Percentiles rank a stretch among this genome's conserved stretches.
phyloP scores from a whole-genome alignment of 192 early-diverging fungal genomes.

The Entomortierella chlamydospora region DNA sequence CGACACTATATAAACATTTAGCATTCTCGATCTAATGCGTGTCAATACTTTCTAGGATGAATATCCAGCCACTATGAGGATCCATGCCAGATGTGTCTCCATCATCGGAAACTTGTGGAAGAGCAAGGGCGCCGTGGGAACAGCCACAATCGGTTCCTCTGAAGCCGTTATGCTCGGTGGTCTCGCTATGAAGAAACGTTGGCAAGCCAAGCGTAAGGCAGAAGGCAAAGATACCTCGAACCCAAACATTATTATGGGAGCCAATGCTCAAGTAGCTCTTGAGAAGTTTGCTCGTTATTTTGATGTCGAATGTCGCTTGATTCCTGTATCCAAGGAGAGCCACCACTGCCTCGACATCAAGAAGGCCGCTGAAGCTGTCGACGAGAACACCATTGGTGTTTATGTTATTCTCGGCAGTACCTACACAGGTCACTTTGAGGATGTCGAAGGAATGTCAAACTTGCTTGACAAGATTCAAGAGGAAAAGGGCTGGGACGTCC shows the following conservation, averaged over 20 bases:
- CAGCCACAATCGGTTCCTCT: slow-evolving; percentile 80
- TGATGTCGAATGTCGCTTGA: slow-evolving; percentile 78
- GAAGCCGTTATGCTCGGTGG: slow-evolving; percentile 84
- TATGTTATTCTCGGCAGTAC: slow-evolving; percentile 77
- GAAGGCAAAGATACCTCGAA: slow-evolving; percentile 68
- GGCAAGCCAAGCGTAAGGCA: slow-evolving; percentile 69
- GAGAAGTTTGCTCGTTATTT: slow-evolving; percentile 70
- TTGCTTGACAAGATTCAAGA: slow-evolving; percentile 70
- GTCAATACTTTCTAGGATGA: slow-evolving; percentile 58
- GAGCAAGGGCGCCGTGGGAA: slow-evolving; percentile 68
- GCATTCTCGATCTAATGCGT: no score
- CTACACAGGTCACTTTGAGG: slow-evolving; percentile 89
- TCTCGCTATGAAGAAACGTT: slow-evolving; percentile 83
- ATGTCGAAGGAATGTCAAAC: slow-evolving; percentile 70
- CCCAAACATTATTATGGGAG: slow-evolving; percentile 84
- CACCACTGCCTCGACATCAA: slow-evolving; percentile 69
- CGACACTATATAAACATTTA: no score
- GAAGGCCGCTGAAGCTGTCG: slow-evolving; percentile 73
- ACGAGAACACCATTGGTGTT: slow-evolving; percentile 91
- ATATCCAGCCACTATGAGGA: slow-evolving; percentile 73
- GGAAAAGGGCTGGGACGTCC: slow-evolving; percentile 74
- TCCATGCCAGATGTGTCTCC: slow-evolving; percentile 75
- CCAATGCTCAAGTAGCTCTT: slow-evolving; percentile 76
- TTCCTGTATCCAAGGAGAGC: slow-evolving; percentile 64
- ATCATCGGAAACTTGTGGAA: slow-evolving; percentile 80